Conservation (phyloP, 305 asterid genomes). For the Ajuga reptans region DNA sequence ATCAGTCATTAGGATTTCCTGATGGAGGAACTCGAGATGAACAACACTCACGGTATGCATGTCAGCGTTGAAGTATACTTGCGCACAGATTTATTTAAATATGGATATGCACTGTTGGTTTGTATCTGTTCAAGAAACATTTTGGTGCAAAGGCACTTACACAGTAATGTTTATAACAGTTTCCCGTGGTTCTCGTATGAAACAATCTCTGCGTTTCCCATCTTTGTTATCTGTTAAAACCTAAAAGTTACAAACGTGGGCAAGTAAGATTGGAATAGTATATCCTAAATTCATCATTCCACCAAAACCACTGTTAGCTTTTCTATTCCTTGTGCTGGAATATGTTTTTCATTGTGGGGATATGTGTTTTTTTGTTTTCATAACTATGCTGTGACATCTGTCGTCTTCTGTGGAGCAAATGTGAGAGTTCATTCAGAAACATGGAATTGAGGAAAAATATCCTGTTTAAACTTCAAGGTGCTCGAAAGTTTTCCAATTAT, state of each 20-base stretch:
- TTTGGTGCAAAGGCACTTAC: not conserved
- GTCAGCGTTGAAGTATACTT: not conserved
- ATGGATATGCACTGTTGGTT: not conserved
- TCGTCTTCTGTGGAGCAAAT: not conserved
- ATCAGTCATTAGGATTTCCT: conserved; percentile 29
- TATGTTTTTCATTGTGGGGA: not conserved
- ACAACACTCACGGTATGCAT: conserved; percentile 43
- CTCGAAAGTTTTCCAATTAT: not conserved
- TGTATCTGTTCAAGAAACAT: not conserved
- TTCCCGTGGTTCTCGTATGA: not conserved
- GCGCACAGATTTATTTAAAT: not conserved
- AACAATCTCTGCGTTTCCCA: not conserved
- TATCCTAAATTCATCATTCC: not conserved
- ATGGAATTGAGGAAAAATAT: not conserved
- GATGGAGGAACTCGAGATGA: conserved; percentile 36
- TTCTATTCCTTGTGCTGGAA: not conserved
- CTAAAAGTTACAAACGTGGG: not conserved
- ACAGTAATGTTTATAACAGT: not conserved
- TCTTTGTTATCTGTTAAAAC: not conserved
- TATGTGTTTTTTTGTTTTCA: not conserved
- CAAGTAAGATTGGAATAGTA: not conserved
- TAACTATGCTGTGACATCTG: not conserved
- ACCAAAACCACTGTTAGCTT: not conserved
- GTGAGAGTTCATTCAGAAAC: not conserved
- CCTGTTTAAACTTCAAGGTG: not conserved